Conservation (phyloP, 768 basidiomycete genomes). For the Suillus weaverae region DNA sequence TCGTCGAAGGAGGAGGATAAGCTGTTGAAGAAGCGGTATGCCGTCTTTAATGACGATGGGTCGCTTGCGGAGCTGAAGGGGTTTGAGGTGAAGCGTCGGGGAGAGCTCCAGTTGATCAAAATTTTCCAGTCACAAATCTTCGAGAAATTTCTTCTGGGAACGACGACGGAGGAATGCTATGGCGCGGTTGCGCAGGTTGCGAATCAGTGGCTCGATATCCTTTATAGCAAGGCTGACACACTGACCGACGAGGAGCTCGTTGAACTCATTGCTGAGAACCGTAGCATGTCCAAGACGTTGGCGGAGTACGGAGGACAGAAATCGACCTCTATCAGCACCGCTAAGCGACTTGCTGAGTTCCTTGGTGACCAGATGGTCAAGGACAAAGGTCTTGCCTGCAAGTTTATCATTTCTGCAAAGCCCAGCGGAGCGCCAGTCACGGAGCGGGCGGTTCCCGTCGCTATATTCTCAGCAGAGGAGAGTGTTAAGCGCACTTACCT, state of each 20-base stretch:
- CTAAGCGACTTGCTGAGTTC: slow-evolving; percentile 92
- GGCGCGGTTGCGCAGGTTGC: slow-evolving; percentile 90
- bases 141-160: slow-evolving; percentile 93
- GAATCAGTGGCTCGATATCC: slow-evolving; percentile 95
- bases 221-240: slow-evolving; percentile 83
- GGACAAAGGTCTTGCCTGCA: slow-evolving; percentile 98
- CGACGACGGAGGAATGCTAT: slow-evolving; percentile 94
- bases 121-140: slow-evolving; percentile 99
- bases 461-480: slow-evolving; percentile 96
- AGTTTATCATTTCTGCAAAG: slow-evolving; percentile 96
- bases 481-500: slow-evolving; percentile 86
- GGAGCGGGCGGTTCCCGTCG: slow-evolving; percentile 93
- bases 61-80: slow-evolving; percentile 98
- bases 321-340: slow-evolving; percentile 97
- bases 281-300: slow-evolving; percentile 96
- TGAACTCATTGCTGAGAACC: slow-evolving; percentile 96
- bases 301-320: slow-evolving; percentile 97
- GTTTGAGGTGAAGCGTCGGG: slow-evolving; percentile 97
- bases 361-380: slow-evolving; percentile 98
- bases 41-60: slow-evolving; percentile 98
- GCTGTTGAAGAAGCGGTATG: slow-evolving; percentile 96
- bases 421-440: slow-evolving; percentile 94
- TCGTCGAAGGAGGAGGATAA: slow-evolving; percentile 99
- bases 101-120: slow-evolving; percentile 97
- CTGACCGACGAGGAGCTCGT: slow-evolving; percentile 91